Percentiles rank a stretch among this genome's conserved stretches.
These are phyloP conservation scores for Trametes sp. DNA, from an alignment of 1,284 basidiomycete species.

Conservation along the genomic window DNA sequence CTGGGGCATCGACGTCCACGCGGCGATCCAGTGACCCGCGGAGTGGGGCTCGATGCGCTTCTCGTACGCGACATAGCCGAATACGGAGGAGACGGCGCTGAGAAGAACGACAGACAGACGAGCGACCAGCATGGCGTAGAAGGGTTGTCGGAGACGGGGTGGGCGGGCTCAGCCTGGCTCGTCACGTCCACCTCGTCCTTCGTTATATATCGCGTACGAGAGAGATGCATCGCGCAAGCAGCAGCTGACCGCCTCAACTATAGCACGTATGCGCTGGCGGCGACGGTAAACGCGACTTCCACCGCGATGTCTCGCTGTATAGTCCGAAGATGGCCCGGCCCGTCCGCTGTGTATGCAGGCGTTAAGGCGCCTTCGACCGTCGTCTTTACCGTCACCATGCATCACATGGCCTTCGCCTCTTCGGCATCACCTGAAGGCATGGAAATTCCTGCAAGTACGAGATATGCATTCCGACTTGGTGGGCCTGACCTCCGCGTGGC, in stretches of 20 bases:
- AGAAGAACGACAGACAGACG: slow-evolving; percentile 7
- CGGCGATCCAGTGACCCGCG: slow-evolving; percentile 49
- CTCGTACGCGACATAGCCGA: not conserved
- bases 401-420: slow-evolving; percentile 6
- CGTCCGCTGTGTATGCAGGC: not conserved
- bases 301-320: slow-evolving; percentile 1
- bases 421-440: slow-evolving; percentile 7
- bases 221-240: slow-evolving; percentile 4
- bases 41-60: slow-evolving; percentile 9
- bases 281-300: slow-evolving; percentile 3
- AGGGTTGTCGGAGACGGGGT: not conserved
- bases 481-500: slow-evolving; percentile 5
- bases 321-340: slow-evolving; percentile 16
- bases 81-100: not conserved
- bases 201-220: slow-evolving; percentile 10
- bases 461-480: not conserved
- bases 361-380: slow-evolving; percentile 1
- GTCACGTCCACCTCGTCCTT: not conserved
- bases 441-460: not conserved
- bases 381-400: slow-evolving; percentile 6
- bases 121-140: slow-evolving; percentile 7
- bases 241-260: slow-evolving; percentile 13
- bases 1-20: slow-evolving; percentile 58
- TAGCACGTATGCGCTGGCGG: slow-evolving; percentile 6
- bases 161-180: not conserved